Evolutionary conservation across 345 rosid species (phyloP).

Genomic region (Pugionium dolabratum): DNA sequence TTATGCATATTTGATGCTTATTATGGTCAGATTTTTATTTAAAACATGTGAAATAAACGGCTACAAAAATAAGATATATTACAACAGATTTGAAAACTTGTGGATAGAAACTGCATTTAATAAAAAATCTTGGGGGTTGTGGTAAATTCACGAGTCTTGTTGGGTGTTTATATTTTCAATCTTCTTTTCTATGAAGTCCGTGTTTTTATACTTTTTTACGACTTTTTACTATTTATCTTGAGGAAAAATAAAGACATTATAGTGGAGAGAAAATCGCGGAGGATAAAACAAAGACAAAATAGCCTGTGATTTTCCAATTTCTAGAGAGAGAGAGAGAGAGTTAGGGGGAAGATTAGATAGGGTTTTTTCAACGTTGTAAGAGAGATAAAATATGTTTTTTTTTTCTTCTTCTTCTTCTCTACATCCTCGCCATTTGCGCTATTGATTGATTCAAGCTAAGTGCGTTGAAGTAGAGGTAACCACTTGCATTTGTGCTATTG

Average conservation of each 20-base stretch:
- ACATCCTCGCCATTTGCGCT: conserved; percentile 42
- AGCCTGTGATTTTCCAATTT: conserved; percentile 27
- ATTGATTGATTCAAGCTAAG: conserved; percentile 36
- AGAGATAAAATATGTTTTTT: conserved; percentile 39
- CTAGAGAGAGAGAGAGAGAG: conserved; percentile 25
- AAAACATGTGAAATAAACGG: neutral
- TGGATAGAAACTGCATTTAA: conserved; percentile 26
- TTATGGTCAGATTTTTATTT: neutral
- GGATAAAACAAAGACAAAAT: neutral
- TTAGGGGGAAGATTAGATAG: neutral
- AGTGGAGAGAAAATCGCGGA: conserved; percentile 30
- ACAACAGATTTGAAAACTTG: neutral
- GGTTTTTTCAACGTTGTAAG: conserved; percentile 26
- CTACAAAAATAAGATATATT: neutral
- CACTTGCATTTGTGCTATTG: conserved; percentile 22
- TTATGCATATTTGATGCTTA: neutral
- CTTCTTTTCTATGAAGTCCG: conserved; percentile 33
- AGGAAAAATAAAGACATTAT: neutral
- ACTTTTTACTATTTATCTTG: conserved; percentile 24
- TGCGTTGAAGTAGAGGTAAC: conserved; percentile 32
- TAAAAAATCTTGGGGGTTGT: conserved; percentile 7
- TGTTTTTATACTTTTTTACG: neutral
- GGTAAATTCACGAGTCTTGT: conserved; percentile 33
- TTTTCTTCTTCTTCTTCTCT: neutral
- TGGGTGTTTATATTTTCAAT: neutral